Evolutionary conservation across 208 protist genomes (phyloP).

Genomic region (Endotrypanum monterogeii): DNA sequence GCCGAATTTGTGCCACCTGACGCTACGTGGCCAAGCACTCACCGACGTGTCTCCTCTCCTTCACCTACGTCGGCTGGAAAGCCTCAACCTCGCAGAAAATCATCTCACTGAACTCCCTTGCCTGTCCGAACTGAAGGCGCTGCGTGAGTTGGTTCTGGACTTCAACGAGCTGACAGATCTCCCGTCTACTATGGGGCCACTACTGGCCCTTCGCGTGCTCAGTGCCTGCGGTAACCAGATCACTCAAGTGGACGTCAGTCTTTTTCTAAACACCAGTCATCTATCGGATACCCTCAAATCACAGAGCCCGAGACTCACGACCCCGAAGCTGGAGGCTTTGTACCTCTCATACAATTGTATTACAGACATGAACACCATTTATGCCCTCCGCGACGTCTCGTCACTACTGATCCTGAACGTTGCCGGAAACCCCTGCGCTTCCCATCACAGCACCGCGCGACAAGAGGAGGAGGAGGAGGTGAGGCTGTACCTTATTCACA

Average conservation of each 20-base stretch:
- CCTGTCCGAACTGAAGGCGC: slow-evolving; percentile 34
- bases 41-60: slow-evolving; percentile 52
- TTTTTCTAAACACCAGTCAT: slow-evolving; percentile 34
- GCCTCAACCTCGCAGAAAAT: slow-evolving; percentile 80
- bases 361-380: slow-evolving; percentile 63
- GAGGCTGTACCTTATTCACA: slow-evolving; percentile 89
- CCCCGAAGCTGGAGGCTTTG: slow-evolving; percentile 66
- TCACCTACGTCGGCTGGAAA: slow-evolving; percentile 47
- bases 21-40: slow-evolving; percentile 60
- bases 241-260: slow-evolving; percentile 37
- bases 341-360: slow-evolving; percentile 90
- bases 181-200: slow-evolving; percentile 40
- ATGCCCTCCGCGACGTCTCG: slow-evolving; percentile 67
- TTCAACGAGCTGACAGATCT: slow-evolving; percentile 71
- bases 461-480: slow-evolving; percentile 46
- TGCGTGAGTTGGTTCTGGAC: slow-evolving; percentile 65
- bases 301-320: background rate
- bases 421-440: slow-evolving; percentile 75
- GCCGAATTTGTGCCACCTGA: slow-evolving; percentile 39
- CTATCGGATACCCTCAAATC: background rate
- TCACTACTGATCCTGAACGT: slow-evolving; percentile 93
- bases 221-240: slow-evolving; percentile 89
- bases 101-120: slow-evolving; percentile 46
- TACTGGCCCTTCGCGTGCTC: slow-evolving; percentile 68
- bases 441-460: background rate